Evolutionary conservation across 352 stramenopile genomes (phyloP), one percentile per base, ranked within the genome.

Genomic region (Plasmopara viticola): DNA sequence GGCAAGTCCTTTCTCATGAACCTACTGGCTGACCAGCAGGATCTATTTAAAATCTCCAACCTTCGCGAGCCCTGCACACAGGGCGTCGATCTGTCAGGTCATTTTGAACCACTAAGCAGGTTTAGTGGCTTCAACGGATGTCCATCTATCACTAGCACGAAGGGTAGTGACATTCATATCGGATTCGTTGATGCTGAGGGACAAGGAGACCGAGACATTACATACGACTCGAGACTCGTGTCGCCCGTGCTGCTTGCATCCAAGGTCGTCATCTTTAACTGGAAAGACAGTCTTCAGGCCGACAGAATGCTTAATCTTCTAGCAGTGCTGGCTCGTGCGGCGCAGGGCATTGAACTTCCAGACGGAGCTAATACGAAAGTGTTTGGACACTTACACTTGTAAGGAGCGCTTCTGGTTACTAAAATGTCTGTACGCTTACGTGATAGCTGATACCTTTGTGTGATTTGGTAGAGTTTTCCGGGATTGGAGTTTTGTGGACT

Each of bases 1-100:
- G 83, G 84, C 48, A 94, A 94, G 52, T 87, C 73, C 14, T 94
- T 94, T 58, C 60, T 94, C 15, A 94, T 94, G 84, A 94, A 94
- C 44, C 57, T 94, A 39, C 67, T 94, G 47, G 79, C 84, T 17
- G 81, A 89, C 54, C 78, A 94, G 58, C 78, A 94, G 56, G 84
- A 92, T 42, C 42, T 92, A 29, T 94, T 94, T 62, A 86, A 88
- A 60, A 94, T 94, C 53, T 94, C 84, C 4, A 94, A 94, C 53
- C 58, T 90, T 31, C 73, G 82, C 4, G 84, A 94, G 61, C 84
- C 84, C 14, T 94, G 84, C 52, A 94, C 84, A 12, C 84, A 94
- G 51, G 84, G 84, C 38, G 81, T 94, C 47, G 84, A 94, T 44
- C 59, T 94, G 33, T 89, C 84, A 15, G 75, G 70, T 9, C 78